phyloP scores from a whole-genome alignment of 2,329 filamentous ascomycete species.

The Trichoderma atroviride region DNA sequence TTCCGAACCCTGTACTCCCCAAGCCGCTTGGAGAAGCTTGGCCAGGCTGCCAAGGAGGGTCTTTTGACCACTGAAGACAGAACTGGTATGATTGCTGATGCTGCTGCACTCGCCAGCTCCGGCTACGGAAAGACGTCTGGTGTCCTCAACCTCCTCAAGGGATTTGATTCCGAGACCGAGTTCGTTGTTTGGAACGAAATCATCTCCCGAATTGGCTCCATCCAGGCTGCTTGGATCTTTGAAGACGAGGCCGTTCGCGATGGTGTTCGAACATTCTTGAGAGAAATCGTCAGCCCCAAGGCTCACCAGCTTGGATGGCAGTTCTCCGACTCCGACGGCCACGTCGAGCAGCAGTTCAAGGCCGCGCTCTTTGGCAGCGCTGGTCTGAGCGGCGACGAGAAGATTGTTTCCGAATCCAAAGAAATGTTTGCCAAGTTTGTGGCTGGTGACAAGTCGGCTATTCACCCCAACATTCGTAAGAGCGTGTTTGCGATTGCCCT shows the following conservation, averaged over 20 bases:
- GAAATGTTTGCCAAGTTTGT: conserved; percentile 90
- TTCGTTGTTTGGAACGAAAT: conserved; percentile 97
- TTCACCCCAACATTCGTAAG: conserved; percentile 88
- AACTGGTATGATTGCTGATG: conserved; percentile 92
- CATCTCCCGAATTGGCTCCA: conserved; percentile 72
- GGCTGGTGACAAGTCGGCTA: conserved; percentile 74
- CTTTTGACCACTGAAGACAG: conserved; percentile 86
- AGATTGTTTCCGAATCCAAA: conserved; percentile 76
- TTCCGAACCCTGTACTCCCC: conserved; percentile 89
- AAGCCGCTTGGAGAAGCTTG: conserved; percentile 82
- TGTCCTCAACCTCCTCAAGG: conserved; percentile 80
- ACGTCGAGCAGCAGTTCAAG: conserved; percentile 94
- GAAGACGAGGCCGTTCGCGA: conserved; percentile 74
- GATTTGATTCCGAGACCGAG: conserved; percentile 79
- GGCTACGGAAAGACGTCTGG: conserved; percentile 94
- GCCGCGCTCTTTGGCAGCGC: conserved; percentile 84
- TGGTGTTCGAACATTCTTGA: conserved; percentile 81
- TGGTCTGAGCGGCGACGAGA: conserved; percentile 77
- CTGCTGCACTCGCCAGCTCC: conserved; percentile 83
- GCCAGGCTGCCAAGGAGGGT: conserved; percentile 72
- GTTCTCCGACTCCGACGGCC: conserved; percentile 81
- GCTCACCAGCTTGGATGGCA: conserved; percentile 87
- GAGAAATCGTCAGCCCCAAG: conserved; percentile 74
- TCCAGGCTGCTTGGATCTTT: conserved; percentile 79
- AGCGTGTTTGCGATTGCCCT: conserved; percentile 85